These are phyloP conservation scores for Metschnikowia hibisci DNA, from an alignment of 805 yeast species.

Conservation along the genomic window DNA sequence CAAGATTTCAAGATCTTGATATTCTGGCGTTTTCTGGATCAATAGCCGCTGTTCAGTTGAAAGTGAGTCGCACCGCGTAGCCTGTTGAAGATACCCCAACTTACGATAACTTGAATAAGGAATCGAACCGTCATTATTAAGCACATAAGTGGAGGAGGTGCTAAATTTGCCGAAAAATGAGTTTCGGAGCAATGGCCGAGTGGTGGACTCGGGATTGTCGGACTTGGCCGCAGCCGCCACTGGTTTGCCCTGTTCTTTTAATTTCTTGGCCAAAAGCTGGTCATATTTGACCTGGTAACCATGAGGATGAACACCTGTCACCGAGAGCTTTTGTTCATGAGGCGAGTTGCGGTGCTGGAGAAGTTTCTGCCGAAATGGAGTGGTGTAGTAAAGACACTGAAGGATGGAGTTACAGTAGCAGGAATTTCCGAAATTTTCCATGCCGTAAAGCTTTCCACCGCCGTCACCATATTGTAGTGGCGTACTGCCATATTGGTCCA, in stretches of 20 bases:
- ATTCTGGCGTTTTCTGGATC: conserved; percentile 27
- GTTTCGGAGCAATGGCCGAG: conserved; percentile 29
- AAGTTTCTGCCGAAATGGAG: conserved; percentile 57
- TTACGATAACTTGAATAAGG: conserved; percentile 3
- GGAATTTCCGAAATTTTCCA: conserved; percentile 86
- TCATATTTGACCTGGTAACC: conserved; percentile 39
- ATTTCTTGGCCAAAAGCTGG: conserved; percentile 33
- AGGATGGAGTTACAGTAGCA: conserved; percentile 92
- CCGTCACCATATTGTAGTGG: conserved; percentile 52
- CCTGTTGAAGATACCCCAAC: conserved; percentile 22
- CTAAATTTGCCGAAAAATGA: conserved; percentile 42
- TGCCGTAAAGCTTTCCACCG: conserved; percentile 65
- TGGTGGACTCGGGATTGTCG: conserved; percentile 10
- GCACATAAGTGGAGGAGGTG: conserved; percentile 11
- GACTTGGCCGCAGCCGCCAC: conserved; percentile 1
- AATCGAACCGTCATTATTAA: conserved; percentile 5
- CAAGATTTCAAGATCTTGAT: conserved; percentile 30
- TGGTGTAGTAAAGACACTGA: conserved; percentile 79
- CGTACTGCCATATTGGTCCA: background rate
- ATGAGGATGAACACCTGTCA: conserved; percentile 33
- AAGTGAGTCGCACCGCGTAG: conserved; percentile 31
- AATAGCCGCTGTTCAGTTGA: conserved; percentile 32
- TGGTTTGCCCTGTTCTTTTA: conserved; percentile 27
- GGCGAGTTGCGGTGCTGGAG: conserved; percentile 27
- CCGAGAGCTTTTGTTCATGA: conserved; percentile 30